Evolutionary conservation across 176 grass and related monocot genomes (phyloP).

Genomic region (Zea luxurians): DNA sequence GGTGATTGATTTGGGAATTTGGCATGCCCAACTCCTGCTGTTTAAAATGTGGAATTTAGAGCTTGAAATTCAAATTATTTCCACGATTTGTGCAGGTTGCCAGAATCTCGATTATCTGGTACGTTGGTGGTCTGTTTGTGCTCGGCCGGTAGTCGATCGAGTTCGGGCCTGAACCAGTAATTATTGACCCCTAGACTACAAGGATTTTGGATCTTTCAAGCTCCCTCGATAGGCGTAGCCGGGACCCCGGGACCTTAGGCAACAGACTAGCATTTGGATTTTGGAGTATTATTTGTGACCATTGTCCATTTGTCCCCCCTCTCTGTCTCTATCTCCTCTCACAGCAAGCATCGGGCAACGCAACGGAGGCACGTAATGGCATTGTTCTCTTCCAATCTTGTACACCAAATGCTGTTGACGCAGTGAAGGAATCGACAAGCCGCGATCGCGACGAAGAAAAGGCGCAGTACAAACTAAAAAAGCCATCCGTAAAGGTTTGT

Average conservation of each 20-base stretch:
- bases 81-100: neutral
- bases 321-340: no score
- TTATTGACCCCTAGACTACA: conserved; percentile 1
- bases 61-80: neutral
- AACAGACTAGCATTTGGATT: neutral
- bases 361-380: no score
- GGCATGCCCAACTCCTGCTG: neutral
- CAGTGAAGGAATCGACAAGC: no score
- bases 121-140: neutral
- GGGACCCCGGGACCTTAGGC: neutral
- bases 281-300: no score
- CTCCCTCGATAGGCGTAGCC: conserved; percentile 1
- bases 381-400: no score
- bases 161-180: neutral
- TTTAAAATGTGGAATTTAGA: conserved; percentile 11
- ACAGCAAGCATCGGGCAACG: no score
- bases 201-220: conserved; percentile 29
- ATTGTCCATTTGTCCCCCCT: no score
- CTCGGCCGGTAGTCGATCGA: neutral
- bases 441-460: no score
- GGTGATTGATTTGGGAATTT: neutral
- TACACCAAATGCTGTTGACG: no score
- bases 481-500: no score
- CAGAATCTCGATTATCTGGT: neutral
- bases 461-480: no score